A percentile compares a stretch with the other conserved stretches of the same genome.
Evolutionary conservation across 495 filamentous ascomycete species (phyloP).

Genomic region (Aspergillus funiculosus): DNA sequence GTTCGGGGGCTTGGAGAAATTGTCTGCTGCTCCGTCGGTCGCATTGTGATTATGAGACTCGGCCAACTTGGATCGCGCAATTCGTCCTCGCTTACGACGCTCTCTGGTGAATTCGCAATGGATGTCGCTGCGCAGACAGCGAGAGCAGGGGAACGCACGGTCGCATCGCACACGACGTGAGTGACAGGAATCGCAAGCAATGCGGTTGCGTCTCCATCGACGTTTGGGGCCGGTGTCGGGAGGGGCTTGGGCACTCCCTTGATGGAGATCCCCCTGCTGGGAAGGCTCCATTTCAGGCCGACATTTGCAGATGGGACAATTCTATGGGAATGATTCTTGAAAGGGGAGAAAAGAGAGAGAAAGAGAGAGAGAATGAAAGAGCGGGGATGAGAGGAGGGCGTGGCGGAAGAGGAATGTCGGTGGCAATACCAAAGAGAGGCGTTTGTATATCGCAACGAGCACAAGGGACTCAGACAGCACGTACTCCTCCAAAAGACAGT

Average conservation of each 20-base stretch:
- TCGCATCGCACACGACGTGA: slow-evolving; percentile 45
- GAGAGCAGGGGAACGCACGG: slow-evolving; percentile 43
- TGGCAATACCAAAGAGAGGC: too few relatives aligned
- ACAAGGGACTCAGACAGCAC: too few relatives aligned
- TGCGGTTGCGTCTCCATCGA: slow-evolving; percentile 43
- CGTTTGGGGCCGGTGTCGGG: slow-evolving; percentile 30
- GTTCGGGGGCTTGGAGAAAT: slow-evolving; percentile 1
- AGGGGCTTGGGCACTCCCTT: slow-evolving; percentile 17
- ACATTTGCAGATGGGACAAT: slow-evolving; percentile 17
- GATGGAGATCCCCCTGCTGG: slow-evolving; percentile 28
- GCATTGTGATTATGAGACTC: slow-evolving; percentile 1
- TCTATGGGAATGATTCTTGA: not conserved
- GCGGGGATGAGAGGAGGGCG: too few relatives aligned
- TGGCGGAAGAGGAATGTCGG: too few relatives aligned
- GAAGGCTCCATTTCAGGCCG: slow-evolving; percentile 33
- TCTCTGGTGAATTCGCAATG: slow-evolving; percentile 44
- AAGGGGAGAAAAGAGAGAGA: not conserved
- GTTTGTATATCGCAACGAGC: too few relatives aligned
- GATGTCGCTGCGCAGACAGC: slow-evolving; percentile 40
- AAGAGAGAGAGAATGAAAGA: too few relatives aligned
- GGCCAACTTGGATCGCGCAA: slow-evolving; percentile 31
- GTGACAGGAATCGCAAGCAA: slow-evolving; percentile 45
- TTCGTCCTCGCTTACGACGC: slow-evolving; percentile 42
- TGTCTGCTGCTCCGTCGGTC: slow-evolving; percentile 1
- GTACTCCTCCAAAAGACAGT: too few relatives aligned